A percentile compares a stretch with the other conserved stretches of the same genome.
phyloP scores from a whole-genome alignment of 2,329 filamentous ascomycete genomes.

The Cladosporium sphaerospermum region DNA sequence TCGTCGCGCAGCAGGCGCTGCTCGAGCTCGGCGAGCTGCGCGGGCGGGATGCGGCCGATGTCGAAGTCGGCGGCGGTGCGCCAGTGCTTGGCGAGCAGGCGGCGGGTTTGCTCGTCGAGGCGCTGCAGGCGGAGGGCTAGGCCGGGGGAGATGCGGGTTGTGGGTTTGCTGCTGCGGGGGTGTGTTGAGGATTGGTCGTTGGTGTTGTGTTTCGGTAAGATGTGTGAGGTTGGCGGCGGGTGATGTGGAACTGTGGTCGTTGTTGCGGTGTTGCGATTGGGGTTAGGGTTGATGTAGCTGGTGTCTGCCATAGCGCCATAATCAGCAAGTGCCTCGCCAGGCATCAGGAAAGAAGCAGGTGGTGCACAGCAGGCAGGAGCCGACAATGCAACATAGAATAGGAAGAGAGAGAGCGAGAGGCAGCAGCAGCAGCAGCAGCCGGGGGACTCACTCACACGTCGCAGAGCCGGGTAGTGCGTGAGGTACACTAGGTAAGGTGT shows the following conservation, averaged over 20 bases:
- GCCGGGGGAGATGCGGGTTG: conserved; percentile 32
- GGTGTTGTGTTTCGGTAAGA: not conserved
- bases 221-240: not conserved
- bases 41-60: conserved; percentile 64
- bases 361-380: too few relatives aligned
- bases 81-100: conserved; percentile 29
- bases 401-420: too few relatives aligned
- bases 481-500: too few relatives aligned
- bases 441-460: too few relatives aligned
- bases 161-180: conserved; percentile 31
- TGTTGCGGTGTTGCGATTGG: not conserved
- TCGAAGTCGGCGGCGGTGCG: conserved; percentile 39
- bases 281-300: too few relatives aligned
- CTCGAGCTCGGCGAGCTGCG: conserved; percentile 64
- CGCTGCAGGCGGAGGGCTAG: conserved; percentile 40
- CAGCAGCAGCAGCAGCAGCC: too few relatives aligned
- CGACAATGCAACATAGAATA: too few relatives aligned
- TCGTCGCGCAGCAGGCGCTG: conserved; percentile 48
- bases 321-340: not conserved
- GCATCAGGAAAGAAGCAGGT: not conserved
- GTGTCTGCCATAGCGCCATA: not conserved
- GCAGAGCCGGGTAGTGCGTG: too few relatives aligned
- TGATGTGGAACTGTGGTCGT: not conserved
- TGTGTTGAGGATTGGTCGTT: not conserved
- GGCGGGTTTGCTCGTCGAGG: conserved; percentile 32